Evolutionary conservation across 306 rosid species (phyloP).

Genomic region (Hippophae gyantsensis): DNA sequence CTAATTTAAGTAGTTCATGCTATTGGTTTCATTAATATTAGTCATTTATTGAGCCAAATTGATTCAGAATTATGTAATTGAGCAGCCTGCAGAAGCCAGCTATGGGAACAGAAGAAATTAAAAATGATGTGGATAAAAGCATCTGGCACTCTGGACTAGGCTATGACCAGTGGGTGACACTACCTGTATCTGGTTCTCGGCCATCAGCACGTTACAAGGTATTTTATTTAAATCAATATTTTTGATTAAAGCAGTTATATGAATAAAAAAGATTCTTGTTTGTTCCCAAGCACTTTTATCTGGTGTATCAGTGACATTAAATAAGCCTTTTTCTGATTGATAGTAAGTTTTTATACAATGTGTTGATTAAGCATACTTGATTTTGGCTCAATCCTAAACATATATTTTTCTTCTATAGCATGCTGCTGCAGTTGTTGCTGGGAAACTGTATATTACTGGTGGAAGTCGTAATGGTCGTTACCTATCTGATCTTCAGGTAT

Average conservation of each 20-base stretch:
- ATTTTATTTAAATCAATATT: not conserved
- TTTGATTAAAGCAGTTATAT: not conserved
- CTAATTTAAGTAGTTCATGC: too few relatives aligned
- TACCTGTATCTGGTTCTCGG: conserved; percentile 56
- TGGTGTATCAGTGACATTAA: not conserved
- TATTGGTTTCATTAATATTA: too few relatives aligned
- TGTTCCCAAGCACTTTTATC: not conserved
- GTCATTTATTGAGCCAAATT: conserved; percentile 9
- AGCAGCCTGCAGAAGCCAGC: conserved; percentile 25
- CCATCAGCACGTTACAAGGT: conserved; percentile 98
- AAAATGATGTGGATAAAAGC: conserved; percentile 34
- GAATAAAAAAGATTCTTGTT: not conserved
- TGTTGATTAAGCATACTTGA: conserved; percentile 1
- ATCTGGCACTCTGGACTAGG: conserved; percentile 58
- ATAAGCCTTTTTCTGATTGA: conserved; percentile 6
- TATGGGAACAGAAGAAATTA: conserved; percentile 28
- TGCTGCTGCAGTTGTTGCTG: conserved; percentile 71
- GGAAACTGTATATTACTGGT: conserved; percentile 63
- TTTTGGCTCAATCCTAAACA: conserved; percentile 18
- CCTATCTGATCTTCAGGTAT: conserved; percentile 90
- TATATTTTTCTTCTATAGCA: conserved; percentile 47
- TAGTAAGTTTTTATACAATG: conserved; percentile 5
- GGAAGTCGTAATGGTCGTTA: conserved; percentile 95
- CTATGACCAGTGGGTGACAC: conserved; percentile 62
- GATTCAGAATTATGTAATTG: conserved; percentile 3